Base-by-base conservation (phyloP, 1,139 yeast species). In the Arxiozyma slooffiae region DNA sequence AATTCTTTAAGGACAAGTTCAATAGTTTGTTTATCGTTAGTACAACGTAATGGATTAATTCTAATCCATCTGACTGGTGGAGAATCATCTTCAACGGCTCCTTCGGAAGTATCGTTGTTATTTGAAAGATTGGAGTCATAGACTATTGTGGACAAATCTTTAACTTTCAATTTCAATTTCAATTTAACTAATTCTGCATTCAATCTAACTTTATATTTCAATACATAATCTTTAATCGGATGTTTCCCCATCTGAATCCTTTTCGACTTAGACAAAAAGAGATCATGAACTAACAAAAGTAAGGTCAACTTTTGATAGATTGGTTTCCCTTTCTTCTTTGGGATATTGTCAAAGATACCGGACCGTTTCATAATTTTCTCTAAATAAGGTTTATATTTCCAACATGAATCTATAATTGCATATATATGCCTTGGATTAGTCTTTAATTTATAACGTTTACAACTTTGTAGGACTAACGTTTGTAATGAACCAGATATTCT, bases 21-120 rank as follows among this genome's bases (percentile, higher is more conserved):
- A 1, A 74, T 61, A 23, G 58, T n/a, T n/a, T n/a, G 58, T 17
- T 58, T 53, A 11, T 49, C 50, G 21, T 52, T 50, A 3, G 71
- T 70, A 38, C 61, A 55, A 55, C 75, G 75, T 49, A 86, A 73
- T 1, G 83, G 73, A 60, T 89, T 89, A 38, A 82, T 77, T 48
- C 97, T 72, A 57, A 90, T 78, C 97, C 97, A 90, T 54, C 97
- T 71, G 1, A 90, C 81, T 0, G 97, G 97, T 0, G 96, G 80
- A 53, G 79, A 81, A 62, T 83, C 90, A 6, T 71, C 97, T 97
- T 83, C 90, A 6, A 71, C 72, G 8, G 63, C 59, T 21, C 57
- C 50, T 22, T 58, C 63, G 18, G 57, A 56, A 5, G 40, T 17
- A 7, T 55, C 57, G 22, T 52, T 48, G 14, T 58, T 63, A 18